Conservation (phyloP, 805 yeast genomes). For the Kodamaea jinghongensis region DNA sequence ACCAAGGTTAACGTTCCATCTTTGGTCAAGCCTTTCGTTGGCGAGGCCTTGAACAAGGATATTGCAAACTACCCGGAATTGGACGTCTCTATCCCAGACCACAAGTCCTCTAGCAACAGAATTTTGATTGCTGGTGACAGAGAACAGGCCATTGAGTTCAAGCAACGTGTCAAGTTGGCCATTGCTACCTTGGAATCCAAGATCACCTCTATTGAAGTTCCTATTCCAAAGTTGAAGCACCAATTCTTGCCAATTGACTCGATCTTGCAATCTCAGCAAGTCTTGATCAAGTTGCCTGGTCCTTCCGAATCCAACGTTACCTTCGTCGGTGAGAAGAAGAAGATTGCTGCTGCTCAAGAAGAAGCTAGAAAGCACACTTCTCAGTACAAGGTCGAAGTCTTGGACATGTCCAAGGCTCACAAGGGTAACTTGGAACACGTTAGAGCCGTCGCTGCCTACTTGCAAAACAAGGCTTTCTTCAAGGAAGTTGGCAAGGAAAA, state of each 20-base stretch:
- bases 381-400: slow-evolving; percentile 56
- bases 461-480: slow-evolving; percentile 51
- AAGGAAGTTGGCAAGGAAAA: slow-evolving; percentile 35
- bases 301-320: slow-evolving; percentile 49
- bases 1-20: slow-evolving; percentile 48
- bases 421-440: slow-evolving; percentile 79
- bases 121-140: slow-evolving; percentile 70
- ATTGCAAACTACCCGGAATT: slow-evolving; percentile 23
- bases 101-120: slow-evolving; percentile 32
- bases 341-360: slow-evolving; percentile 60
- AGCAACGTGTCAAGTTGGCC: slow-evolving; percentile 45
- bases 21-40: slow-evolving; percentile 44
- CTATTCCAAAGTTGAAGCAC: slow-evolving; percentile 68
- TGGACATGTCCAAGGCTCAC: slow-evolving; percentile 89
- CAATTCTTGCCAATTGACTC: slow-evolving; percentile 60
- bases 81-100: slow-evolving; percentile 36
- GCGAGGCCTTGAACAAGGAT: slow-evolving; percentile 25
- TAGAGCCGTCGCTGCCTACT: slow-evolving; percentile 64
- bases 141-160: slow-evolving; percentile 56
- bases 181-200: slow-evolving; percentile 44
- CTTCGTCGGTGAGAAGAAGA: slow-evolving; percentile 58
- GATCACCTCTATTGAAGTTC: slow-evolving; percentile 52
- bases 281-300: slow-evolving; percentile 54
- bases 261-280: slow-evolving; percentile 53
- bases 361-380: slow-evolving; percentile 60